These are phyloP conservation scores for Chlorella vulgaris DNA, from an alignment of 139 green algal genomes.

Conservation along the genomic window DNA sequence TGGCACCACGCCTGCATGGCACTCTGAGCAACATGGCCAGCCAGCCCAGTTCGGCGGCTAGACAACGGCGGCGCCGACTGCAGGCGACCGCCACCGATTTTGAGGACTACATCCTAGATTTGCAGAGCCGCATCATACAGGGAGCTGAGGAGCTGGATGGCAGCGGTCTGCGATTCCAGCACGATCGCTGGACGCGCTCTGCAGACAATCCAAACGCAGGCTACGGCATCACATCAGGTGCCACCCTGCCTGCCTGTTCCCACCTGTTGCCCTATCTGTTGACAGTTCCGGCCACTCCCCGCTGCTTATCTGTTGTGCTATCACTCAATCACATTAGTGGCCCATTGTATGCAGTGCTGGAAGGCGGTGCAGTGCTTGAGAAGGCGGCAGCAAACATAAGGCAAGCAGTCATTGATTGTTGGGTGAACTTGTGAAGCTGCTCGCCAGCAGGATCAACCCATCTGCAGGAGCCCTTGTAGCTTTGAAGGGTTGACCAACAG, in stretches of 20 bases:
- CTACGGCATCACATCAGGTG: slow-evolving; percentile 87
- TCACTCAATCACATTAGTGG: neutral
- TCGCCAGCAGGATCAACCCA: no score
- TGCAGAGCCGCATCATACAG: slow-evolving; percentile 58
- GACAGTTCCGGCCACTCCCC: neutral
- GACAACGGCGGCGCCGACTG: neutral
- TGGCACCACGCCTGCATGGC: no score
- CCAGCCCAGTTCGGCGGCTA: neutral
- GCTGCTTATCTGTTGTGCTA: neutral
- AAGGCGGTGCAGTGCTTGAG: slow-evolving; percentile 89
- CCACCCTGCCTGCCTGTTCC: neutral
- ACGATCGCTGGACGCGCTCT: slow-evolving; percentile 68
- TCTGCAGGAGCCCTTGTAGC: no score
- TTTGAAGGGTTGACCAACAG: no score
- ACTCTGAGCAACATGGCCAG: neutral
- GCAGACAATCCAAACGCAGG: slow-evolving; percentile 59
- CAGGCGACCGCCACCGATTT: slow-evolving; percentile 31
- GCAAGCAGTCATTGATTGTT: no score
- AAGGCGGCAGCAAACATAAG: slow-evolving; percentile 93
- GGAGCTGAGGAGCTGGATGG: slow-evolving; percentile 62
- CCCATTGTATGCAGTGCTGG: slow-evolving; percentile 53
- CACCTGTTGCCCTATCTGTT: neutral
- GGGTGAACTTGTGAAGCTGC: no score
- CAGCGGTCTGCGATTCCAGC: slow-evolving; percentile 56
- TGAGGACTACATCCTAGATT: slow-evolving; percentile 51